Base-by-base conservation (phyloP, 305 asterid genomes). In the Fraxinus xanthoxyloides region DNA sequence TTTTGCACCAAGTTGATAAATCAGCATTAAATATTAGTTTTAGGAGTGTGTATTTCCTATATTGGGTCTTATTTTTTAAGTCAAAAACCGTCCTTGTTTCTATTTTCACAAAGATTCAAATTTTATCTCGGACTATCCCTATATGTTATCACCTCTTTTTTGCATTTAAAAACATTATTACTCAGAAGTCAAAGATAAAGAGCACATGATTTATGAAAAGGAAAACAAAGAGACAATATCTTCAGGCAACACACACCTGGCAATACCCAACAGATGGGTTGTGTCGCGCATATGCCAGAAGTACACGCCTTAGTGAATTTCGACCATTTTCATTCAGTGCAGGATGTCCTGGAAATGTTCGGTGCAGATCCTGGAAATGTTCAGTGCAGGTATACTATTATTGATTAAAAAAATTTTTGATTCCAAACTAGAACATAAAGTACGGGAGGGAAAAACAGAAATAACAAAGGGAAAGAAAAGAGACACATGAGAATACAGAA, bases 311-410 rank as follows among this genome's bases (percentile, higher is more conserved):
- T 59, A 95, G 89, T 79, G 98, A 92, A 86, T 92, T 84, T 89
- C 98, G 89, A 32, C 99, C 99, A 79, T 87, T 89, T 76, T 95
- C 98, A 88, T 93, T 89, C 84, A 95, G 83, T n/a, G 98, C 99
- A 69, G 99, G 98, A 89, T 95, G 99, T 70, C 97, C 98, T 6
- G 98, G 99, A 91, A 95, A 95, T 83, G 99, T 95, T 87, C 99
- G 92, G 77, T 93, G 90, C 83, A 95, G 92, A 89, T 95, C 99
- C 99, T 95, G 95, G 99, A 91, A 95, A 95, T 83, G 99, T 95
- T 87, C 99, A 92, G 77, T 93, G 90, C 83, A 95, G 92, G 30
- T 76, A 82, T 30, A 56, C 48, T 59, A 26, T 73, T 72, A 59
- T 43, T 43, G 54, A 43, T 43, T 43, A 12, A 43, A 43, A 43